A percentile compares a stretch with the other conserved stretches of the same genome.
These are phyloP conservation scores for Gonium pectorale DNA, from an alignment of 139 green algal genomes.

Conservation along the genomic window DNA sequence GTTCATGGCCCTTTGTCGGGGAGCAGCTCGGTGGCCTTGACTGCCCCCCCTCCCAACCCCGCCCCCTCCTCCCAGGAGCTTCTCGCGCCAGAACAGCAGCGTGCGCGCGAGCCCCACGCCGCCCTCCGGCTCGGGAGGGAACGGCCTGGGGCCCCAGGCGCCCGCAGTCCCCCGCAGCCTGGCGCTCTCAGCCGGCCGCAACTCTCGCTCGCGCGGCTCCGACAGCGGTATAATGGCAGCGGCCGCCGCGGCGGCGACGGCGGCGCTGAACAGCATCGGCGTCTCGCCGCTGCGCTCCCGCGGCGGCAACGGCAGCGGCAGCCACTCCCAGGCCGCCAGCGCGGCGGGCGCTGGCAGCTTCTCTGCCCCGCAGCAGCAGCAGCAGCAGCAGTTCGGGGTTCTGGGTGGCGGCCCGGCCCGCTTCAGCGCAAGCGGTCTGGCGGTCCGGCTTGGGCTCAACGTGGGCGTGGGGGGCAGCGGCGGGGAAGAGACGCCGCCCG, in stretches of 20 bases:
- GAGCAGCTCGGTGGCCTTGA: not conserved
- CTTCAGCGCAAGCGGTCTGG: not conserved
- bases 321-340: too few species aligned
- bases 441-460: not conserved
- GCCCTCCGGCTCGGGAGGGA: not conserved
- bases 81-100: slow-evolving; percentile 17
- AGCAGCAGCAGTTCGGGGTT: not conserved
- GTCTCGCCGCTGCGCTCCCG: slow-evolving; percentile 19
- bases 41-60: not conserved
- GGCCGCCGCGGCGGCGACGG: not conserved
- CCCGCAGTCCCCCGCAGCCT: not conserved
- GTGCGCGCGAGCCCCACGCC: not conserved
- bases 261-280: slow-evolving; percentile 8
- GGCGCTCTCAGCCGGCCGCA: slow-evolving; percentile 10
- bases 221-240: slow-evolving; percentile 19
- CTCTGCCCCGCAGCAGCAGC: not conserved
- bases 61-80: not conserved
- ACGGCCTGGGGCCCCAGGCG: too few species aligned
- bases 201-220: slow-evolving; percentile 5
- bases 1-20: too few species aligned
- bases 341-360: not conserved
- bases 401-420: not conserved
- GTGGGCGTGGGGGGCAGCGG: not conserved
- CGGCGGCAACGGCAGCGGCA: not conserved
- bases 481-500: not conserved